phyloP scores from a whole-genome alignment of 2,329 filamentous ascomycete genomes.

The Penicillium sp. region DNA sequence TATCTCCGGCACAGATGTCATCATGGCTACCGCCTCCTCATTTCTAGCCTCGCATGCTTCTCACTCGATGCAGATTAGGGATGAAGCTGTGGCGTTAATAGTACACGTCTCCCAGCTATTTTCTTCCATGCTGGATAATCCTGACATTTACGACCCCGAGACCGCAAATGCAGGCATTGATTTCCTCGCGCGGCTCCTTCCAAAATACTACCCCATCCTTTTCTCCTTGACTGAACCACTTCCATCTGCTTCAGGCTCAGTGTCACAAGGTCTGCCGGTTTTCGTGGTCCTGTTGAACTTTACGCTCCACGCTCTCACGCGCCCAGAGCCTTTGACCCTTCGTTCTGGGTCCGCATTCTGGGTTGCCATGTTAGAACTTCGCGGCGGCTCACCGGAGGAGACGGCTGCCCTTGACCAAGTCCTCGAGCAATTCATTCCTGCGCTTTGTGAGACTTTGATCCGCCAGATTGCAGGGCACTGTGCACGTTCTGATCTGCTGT shows the following conservation, averaged over 20 bases:
- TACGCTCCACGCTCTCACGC: slow-evolving; percentile 40
- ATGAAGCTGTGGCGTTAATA: slow-evolving; percentile 37
- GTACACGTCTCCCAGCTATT: slow-evolving; percentile 41
- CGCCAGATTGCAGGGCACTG: slow-evolving; percentile 44
- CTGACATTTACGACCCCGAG: slow-evolving; percentile 40
- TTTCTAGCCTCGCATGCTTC: slow-evolving; percentile 44
- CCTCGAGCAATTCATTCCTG: slow-evolving; percentile 36
- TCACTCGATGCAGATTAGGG: slow-evolving; percentile 34
- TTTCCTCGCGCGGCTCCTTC: slow-evolving; percentile 43
- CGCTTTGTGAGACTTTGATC: slow-evolving; percentile 40
- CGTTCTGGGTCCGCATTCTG: slow-evolving; percentile 47
- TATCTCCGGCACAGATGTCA: slow-evolving; percentile 40
- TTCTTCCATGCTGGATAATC: slow-evolving; percentile 35
- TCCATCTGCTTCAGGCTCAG: slow-evolving; percentile 3
- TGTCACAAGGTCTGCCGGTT: slow-evolving; percentile 25
- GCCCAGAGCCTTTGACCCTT: slow-evolving; percentile 47
- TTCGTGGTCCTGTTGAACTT: slow-evolving; percentile 40
- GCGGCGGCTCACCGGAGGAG: slow-evolving; percentile 20
- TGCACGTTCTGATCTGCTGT: slow-evolving; percentile 45
- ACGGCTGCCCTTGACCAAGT: slow-evolving; percentile 27
- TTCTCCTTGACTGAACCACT: slow-evolving; percentile 33
- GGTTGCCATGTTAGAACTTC: slow-evolving; percentile 39
- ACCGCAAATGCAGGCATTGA: slow-evolving; percentile 47
- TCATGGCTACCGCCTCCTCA: slow-evolving; percentile 47
- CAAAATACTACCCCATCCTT: slow-evolving; percentile 41